These are phyloP conservation scores for Kuraishia capsulata DNA, from an alignment of 805 yeast species.

Conservation along the genomic window DNA sequence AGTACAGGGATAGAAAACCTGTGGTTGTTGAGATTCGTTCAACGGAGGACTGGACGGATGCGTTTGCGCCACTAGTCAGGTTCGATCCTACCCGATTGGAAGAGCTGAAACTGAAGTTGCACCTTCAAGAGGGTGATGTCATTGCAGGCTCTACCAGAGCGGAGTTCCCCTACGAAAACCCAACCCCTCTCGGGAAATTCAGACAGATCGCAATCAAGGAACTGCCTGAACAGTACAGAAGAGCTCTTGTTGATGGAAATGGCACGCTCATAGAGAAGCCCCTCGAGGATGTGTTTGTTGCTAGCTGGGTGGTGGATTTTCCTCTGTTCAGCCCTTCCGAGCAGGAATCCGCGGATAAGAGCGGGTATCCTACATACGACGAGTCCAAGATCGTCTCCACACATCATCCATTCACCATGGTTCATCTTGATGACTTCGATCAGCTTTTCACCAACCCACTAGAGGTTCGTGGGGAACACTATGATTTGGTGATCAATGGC, in stretches of 20 bases:
- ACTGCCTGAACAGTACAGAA: constrained; percentile 33
- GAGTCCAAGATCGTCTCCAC: constrained; percentile 48
- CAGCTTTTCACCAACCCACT: constrained; percentile 46
- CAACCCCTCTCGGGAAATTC: constrained; percentile 86
- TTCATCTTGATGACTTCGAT: constrained; percentile 57
- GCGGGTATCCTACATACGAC: constrained; percentile 55
- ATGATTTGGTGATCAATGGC: constrained; percentile 89
- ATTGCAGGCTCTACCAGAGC: constrained; percentile 76
- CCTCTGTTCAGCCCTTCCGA: constrained; percentile 84
- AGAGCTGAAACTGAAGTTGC: constrained; percentile 23
- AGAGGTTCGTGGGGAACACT: constrained; percentile 77
- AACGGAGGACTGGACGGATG: constrained; percentile 35
- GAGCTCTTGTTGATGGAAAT: too few species aligned
- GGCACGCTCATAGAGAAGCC: constrained; percentile 10
- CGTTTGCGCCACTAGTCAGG: constrained; percentile 19
- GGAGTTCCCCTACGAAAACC: constrained; percentile 70
- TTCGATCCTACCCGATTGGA: constrained; percentile 17
- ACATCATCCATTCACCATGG: constrained; percentile 98
- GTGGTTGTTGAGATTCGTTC: constrained; percentile 41
- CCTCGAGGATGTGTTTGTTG: constrained; percentile 38
- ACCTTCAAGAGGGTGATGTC: constrained; percentile 57
- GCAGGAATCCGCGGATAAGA: constrained; percentile 7
- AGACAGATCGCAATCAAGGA: constrained; percentile 60
- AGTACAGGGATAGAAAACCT: constrained; percentile 53
- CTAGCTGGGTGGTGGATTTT: constrained; percentile 84